Evolutionary conservation across 352 stramenopile genomes (phyloP).

Genomic region (Pythium aquatile): DNA sequence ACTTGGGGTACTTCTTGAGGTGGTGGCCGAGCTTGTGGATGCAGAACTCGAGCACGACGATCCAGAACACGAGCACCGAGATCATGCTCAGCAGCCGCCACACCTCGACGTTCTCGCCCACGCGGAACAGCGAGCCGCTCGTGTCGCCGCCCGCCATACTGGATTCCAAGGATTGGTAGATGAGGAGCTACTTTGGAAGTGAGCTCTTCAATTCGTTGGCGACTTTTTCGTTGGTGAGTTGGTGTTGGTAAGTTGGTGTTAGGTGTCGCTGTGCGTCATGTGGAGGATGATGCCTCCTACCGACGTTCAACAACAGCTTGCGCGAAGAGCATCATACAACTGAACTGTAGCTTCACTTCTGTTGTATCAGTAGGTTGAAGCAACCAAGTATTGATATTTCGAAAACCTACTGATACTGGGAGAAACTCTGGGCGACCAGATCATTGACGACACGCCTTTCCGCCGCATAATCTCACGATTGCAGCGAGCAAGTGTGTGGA

Average conservation of each 20-base stretch:
- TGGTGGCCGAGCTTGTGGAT: slow-evolving; percentile 54
- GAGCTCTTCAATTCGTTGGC: neutral
- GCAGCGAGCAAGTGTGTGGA: neutral
- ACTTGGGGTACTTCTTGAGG: slow-evolving; percentile 54
- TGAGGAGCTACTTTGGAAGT: neutral
- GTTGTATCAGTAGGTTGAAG: neutral
- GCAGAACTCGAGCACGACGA: slow-evolving; percentile 46
- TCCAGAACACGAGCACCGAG: slow-evolving; percentile 45
- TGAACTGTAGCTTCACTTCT: neutral
- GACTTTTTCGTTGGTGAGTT: neutral
- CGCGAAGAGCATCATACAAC: neutral
- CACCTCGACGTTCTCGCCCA: slow-evolving; percentile 54
- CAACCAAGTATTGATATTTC: neutral
- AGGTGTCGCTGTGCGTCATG: neutral
- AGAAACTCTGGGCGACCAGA: neutral
- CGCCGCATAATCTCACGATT: neutral
- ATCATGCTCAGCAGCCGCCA: slow-evolving; percentile 50
- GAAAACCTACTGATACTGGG: neutral
- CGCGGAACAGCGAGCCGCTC: slow-evolving; percentile 45
- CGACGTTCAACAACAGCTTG: neutral
- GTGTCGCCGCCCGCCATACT: slow-evolving; percentile 14
- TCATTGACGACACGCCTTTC: neutral
- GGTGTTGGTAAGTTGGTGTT: neutral
- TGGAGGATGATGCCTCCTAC: neutral
- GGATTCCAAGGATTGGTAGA: neutral